Evolutionary conservation across 768 basidiomycete species (phyloP), one percentile per base, ranked within the genome.

Genomic region (Trametes sanguinea): DNA sequence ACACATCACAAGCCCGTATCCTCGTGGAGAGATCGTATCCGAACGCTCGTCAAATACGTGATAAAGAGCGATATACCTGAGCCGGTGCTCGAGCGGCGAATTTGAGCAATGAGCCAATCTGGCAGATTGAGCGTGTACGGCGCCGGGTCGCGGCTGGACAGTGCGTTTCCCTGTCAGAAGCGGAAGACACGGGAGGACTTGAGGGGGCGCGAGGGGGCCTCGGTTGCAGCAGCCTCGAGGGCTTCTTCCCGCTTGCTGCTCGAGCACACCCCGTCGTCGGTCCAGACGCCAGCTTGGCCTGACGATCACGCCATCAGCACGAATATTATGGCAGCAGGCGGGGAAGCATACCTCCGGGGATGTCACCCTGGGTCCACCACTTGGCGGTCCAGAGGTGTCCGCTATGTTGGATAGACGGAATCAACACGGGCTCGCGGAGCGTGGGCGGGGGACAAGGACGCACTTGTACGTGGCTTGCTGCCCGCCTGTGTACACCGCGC

Each of bases 281-380:
- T 75, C 86, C 85, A 88, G 48, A 78, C 83, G 57, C 79, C 81
- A 17, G 79, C 76, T 39, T 77, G 29, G 45, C 81, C 84, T 85
- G 51, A n/a, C 61, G 47, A 8, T 9, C n/a, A n/a, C 60, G 60
- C 40, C 42, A 44, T 33, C 45, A 43, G 29, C 17, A 47, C n/a
- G 47, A 17, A 9, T 14, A 9, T 7, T 2, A 13, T 32, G 17
- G 11, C 32, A 16, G 32, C 4, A 17, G 27, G 11, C 48, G 11
- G 11, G 35, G 11, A 37, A 11, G 11, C 72, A 47, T 65, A 76
- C 78, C 75, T 63, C 76, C 72, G 8, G 86, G 86, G 44, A 69
- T 76, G 67, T 85, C 81, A 45, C 76, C 78, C 69, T 88, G 73
- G 16, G 84, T 81, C 85, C 87, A 87, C 82, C 83, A 87, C 57